Evolutionary conservation across 2,329 filamentous ascomycete species (phyloP), one percentile per base, ranked within the genome.

Genomic region (Juglanconis sp.): DNA sequence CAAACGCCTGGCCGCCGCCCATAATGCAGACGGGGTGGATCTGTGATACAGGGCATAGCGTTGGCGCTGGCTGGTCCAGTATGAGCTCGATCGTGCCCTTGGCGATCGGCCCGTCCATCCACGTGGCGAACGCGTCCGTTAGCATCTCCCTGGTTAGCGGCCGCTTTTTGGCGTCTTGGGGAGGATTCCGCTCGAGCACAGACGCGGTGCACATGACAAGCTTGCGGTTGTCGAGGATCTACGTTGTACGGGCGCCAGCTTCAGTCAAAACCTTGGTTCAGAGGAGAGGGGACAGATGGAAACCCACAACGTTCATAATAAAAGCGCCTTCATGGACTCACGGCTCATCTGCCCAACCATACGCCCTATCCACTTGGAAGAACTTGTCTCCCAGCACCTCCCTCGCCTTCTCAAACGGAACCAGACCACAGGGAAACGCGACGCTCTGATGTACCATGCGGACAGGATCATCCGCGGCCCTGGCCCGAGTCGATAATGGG

Each of bases 21-120:
- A 63, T 56, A 30, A 68, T 35, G 38, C 66, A 66, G 4, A 68
- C 10, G 11, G 63, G 60, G 0, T 40, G 7, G 36, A 40, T 40
- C 13, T 8, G 36, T 40, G 36, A 13, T 40, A 40, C 36, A 40
- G 7, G 36, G 40, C 46, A 44, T 46, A 57, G 15, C 49, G 49
- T 51, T 51, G 49, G 30, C 17, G 49, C 13, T 40, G 36, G 36
- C 36, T 40, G 36, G 36, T 40, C 36, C 32, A 51, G 32, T 17
- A 51, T 51, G 31, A 51, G 49, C 15, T 51, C 49, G 49, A 51
- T 51, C 13, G 35, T 17, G 49, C 49, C 49, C 30, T 35, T 51
- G 32, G 49, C 49, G 30, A 36, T 51, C 15, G 36, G 36, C 13
- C 36, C 36, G 36, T 40, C 36, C 36, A 8, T 40, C 36, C 36